phyloP scores from a whole-genome alignment of 306 rosid genomes.

The Acacia crassicarpa region DNA sequence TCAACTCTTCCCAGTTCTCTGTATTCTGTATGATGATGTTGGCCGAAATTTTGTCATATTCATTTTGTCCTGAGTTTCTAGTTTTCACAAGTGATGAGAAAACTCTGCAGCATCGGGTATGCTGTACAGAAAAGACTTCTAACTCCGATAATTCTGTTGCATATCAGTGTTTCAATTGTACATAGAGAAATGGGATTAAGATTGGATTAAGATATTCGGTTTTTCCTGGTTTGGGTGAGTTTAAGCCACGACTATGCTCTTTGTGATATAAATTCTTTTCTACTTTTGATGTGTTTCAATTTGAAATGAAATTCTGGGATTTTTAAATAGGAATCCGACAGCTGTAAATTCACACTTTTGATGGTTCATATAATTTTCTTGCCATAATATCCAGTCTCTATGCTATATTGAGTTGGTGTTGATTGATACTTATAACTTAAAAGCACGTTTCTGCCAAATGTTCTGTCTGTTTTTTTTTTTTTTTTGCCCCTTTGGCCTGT shows the following conservation, averaged over 20 bases:
- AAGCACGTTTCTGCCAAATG: not conserved
- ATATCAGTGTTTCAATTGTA: not conserved
- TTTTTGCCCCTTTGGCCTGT: not conserved
- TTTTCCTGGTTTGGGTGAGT: not conserved
- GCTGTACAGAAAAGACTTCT: not conserved
- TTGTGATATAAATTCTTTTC: not conserved
- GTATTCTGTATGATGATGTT: not conserved
- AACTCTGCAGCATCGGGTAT: not conserved
- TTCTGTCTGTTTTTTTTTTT: not conserved
- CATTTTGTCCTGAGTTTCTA: not conserved
- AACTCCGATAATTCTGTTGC: not conserved
- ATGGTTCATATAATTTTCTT: not conserved
- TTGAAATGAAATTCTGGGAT: not conserved
- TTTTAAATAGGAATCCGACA: not conserved
- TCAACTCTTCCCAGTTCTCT: not conserved
- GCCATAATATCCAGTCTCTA: not conserved
- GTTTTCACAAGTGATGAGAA: not conserved
- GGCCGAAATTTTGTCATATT: not conserved
- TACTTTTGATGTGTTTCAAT: not conserved
- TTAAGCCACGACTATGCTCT: not conserved
- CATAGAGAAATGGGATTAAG: no score
- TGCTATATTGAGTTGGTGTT: not conserved
- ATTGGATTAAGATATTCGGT: not conserved
- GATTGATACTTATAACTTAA: not conserved
- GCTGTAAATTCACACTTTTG: not conserved